phyloP scores from a whole-genome alignment of 257 asterid species.

The Forsythia suspensa region DNA sequence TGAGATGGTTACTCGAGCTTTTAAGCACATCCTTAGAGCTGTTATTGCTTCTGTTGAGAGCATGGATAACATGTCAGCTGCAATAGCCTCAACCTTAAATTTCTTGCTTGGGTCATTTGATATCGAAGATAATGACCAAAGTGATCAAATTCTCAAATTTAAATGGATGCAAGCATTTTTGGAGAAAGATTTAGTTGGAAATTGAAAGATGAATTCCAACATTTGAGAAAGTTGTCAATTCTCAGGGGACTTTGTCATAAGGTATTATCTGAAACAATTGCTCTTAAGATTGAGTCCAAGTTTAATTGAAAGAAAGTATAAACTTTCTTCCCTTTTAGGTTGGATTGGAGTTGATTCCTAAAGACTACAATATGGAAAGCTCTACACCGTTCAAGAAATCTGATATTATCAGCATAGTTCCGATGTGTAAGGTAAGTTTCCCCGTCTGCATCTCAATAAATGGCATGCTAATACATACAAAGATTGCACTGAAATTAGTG shows the following conservation, averaged over 20 bases:
- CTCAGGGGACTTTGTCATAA: conserved; percentile 96
- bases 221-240: conserved; percentile 74
- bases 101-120: conserved; percentile 76
- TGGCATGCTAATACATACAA: not conserved
- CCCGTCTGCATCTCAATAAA: not conserved
- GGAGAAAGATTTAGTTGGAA: conserved; percentile 75
- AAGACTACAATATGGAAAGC: conserved; percentile 88
- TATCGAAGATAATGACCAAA: conserved; percentile 34
- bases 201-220: conserved; percentile 68
- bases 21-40: conserved; percentile 85
- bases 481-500: not conserved
- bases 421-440: conserved; percentile 77
- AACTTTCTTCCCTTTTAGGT: conserved; percentile 51
- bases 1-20: conserved; percentile 99
- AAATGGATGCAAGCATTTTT: conserved; percentile 72
- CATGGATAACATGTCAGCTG: conserved; percentile 57
- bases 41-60: conserved; percentile 82
- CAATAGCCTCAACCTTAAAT: conserved; percentile 77
- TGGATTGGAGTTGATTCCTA: conserved; percentile 88
- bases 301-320: conserved; percentile 26
- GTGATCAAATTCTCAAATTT: conserved; percentile 54
- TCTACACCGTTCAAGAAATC: conserved; percentile 70
- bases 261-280: conserved; percentile 46
- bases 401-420: conserved; percentile 86
- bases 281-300: conserved; percentile 10